Base-by-base conservation (phyloP, 495 filamentous ascomycete genomes). In the Daldinia concentrica region DNA sequence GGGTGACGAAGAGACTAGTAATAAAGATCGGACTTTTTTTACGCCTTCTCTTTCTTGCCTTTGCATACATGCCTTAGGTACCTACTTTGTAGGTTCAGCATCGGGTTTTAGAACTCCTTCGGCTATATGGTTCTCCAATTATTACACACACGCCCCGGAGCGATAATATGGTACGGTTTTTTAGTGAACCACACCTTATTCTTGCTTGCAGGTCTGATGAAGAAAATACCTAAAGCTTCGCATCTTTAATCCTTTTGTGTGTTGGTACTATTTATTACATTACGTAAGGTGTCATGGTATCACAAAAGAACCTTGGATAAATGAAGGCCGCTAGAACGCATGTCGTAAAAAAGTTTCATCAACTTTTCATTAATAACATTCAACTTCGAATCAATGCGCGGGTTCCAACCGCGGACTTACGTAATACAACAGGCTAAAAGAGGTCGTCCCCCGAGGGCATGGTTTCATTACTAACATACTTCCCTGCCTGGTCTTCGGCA, bases 341-440 rank as follows among this genome's bases (percentile, higher is more conserved):
- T 30, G 15, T 60, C 22, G 17, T 57, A 57, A 60, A 45, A 45
- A 19, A 45, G 24, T 41, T 39, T 59, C 30, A 57, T 37, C 29
- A 37, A 36, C 52, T 8, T 45, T 54, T 55, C 61, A 55, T 54
- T 55, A 4, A 57, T n/a, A 14, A 34, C 22, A 27, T 45, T 39
- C 29, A 57, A 26, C 36, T 50, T 50, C 50, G 41, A 39, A 17
- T 43, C 22, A 43, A 58, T 43, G 63, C 64, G 58, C 66, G 66
- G 66, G 58, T 71, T 62, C 68, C 50, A 55, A 58, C 32, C 50
- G 51, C 34, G 24, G 15, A 68, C 61, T 73, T 73, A 73, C 65
- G 70, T 73, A 69, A 73, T 66, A 54, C 43, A 17, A 69, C 61
- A 68, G 65, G 65, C 65, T 73, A 65, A 63, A 41, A 30, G 32